Percentiles rank a stretch among this genome's conserved stretches.
phyloP scores from a whole-genome alignment of 73 alveolate species.

The Durusdinium trenchii region DNA sequence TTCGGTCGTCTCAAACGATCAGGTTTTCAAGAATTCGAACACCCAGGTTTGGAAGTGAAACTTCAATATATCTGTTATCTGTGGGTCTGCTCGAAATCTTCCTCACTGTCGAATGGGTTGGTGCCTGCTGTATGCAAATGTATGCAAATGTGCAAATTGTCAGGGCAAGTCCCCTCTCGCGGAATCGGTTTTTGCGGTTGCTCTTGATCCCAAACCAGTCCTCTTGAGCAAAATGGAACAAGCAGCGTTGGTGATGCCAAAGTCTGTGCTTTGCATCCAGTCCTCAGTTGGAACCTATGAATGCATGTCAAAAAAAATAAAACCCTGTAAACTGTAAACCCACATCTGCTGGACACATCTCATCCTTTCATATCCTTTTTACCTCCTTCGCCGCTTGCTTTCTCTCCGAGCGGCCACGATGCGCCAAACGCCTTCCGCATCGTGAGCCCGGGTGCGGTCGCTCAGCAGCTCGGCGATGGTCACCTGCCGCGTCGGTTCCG shows the following conservation, averaged over 20 bases:
- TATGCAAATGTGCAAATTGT: too few species aligned
- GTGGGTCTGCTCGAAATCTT: too few species aligned
- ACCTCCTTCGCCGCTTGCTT: not conserved
- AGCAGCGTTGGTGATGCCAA: slow-evolving; percentile 80
- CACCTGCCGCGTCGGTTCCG: not conserved
- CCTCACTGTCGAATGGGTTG: too few species aligned
- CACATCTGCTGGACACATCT: not conserved
- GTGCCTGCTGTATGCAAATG: too few species aligned
- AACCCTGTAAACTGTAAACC: not conserved
- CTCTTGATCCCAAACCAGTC: not conserved
- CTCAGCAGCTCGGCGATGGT: slow-evolving; percentile 78
- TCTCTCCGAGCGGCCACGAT: not conserved
- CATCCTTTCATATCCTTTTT: not conserved
- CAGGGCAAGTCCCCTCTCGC: too few species aligned
- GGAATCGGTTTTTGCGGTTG: too few species aligned
- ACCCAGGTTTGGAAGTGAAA: too few species aligned
- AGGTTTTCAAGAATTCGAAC: too few species aligned
- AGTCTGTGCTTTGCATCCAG: slow-evolving; percentile 83
- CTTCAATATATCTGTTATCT: too few species aligned
- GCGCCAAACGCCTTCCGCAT: slow-evolving; percentile 81
- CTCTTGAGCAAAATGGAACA: slow-evolving; percentile 77
- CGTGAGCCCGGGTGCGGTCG: slow-evolving; percentile 77
- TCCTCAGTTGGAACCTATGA: not conserved
- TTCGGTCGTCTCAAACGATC: too few species aligned
- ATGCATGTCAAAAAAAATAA: not conserved